Conservation (phyloP, 164 flowering plant species). For the Stephania japonica region DNA sequence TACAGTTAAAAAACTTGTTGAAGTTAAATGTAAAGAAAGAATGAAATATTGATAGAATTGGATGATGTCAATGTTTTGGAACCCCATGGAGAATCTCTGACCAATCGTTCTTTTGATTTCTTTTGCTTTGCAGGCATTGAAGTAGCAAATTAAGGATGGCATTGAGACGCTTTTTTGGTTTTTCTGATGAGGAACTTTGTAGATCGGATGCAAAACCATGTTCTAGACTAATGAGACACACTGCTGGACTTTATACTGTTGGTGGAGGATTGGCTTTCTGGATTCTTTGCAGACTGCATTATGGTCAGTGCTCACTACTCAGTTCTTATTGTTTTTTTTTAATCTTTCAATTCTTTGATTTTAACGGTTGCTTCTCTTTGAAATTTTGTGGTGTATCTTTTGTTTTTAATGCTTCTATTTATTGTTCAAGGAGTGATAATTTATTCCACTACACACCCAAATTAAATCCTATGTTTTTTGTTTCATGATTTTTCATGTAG, state of each 20-base stretch:
- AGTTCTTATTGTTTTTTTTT: no score
- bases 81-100: no score
- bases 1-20: no score
- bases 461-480: not conserved
- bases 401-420: not conserved
- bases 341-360: not conserved
- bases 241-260: conserved; percentile 64
- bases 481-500: not conserved
- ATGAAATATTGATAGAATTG: no score
- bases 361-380: not conserved
- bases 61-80: no score
- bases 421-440: not conserved
- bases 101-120: not conserved
- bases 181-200: conserved; percentile 83
- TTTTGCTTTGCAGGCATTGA: not conserved
- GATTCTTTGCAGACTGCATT: conserved; percentile 72
- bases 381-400: not conserved
- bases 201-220: conserved; percentile 84
- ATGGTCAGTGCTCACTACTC: conserved; percentile 35
- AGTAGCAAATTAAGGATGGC: conserved; percentile 37
- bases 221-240: conserved; percentile 73
- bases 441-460: not conserved
- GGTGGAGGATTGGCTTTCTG: conserved; percentile 80
- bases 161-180: conserved; percentile 61
- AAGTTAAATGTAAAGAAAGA: no score